These are phyloP conservation scores for Verticillium nubilum DNA, from an alignment of 2,329 filamentous ascomycete genomes.

Conservation along the genomic window DNA sequence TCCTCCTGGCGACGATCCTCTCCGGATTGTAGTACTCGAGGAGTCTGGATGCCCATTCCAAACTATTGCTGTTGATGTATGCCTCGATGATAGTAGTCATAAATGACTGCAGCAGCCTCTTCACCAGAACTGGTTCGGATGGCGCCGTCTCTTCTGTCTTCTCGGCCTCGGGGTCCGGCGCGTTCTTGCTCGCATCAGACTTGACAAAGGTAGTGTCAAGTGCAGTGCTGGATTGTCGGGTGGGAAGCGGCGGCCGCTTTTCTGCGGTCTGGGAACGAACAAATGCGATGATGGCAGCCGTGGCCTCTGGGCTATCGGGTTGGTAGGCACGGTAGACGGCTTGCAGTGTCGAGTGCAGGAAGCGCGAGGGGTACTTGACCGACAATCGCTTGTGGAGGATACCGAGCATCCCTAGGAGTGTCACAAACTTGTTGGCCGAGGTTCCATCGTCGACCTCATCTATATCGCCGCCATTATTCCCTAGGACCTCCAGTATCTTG, in stretches of 20 bases:
- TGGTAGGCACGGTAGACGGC: conserved; percentile 64
- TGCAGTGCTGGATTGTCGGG: conserved; percentile 51
- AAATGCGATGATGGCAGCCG: conserved; percentile 64
- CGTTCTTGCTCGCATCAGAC: conserved; percentile 48
- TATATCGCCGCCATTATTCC: conserved; percentile 33
- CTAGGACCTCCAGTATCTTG: conserved; percentile 70
- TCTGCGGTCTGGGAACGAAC: conserved; percentile 63
- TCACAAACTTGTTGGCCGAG: conserved; percentile 47
- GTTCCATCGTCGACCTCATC: conserved; percentile 18
- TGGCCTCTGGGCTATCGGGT: conserved; percentile 59
- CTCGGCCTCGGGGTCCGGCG: conserved; percentile 56
- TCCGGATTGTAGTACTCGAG: conserved; percentile 64
- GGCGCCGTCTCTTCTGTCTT: conserved; percentile 44
- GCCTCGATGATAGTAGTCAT: conserved; percentile 72
- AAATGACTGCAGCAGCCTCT: conserved; percentile 66
- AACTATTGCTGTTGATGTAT: conserved; percentile 57
- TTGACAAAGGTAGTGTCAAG: conserved; percentile 50
- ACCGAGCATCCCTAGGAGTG: conserved; percentile 64
- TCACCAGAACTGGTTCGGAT: conserved; percentile 56
- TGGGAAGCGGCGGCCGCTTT: conserved; percentile 58
- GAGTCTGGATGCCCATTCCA: conserved; percentile 59
- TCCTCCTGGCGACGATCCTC: conserved; percentile 56
- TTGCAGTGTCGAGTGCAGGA: conserved; percentile 70
- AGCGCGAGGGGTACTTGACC: conserved; percentile 72
- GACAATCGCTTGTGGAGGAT: conserved; percentile 70